These are phyloP conservation scores for Gloeopeniophorella convolvens DNA, from an alignment of 768 basidiomycete genomes.

Conservation along the genomic window DNA sequence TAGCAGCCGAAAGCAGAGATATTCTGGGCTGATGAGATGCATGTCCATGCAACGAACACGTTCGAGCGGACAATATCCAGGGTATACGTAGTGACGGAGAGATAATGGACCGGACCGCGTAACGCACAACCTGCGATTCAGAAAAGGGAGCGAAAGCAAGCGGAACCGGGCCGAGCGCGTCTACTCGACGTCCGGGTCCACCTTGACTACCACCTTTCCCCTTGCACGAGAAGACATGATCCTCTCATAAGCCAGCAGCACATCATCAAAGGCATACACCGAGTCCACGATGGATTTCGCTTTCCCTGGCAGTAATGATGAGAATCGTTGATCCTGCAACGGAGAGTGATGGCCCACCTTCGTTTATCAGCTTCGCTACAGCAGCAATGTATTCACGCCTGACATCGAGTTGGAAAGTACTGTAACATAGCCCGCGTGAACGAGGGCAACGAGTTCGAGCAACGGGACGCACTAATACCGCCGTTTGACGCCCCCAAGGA, in stretches of 20 bases:
- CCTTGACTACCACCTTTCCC: conserved; percentile 61
- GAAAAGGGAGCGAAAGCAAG: too few species aligned
- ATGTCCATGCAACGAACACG: too few species aligned
- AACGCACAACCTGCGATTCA: too few species aligned
- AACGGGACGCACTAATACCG: conserved; percentile 37
- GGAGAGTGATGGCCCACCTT: conserved; percentile 31
- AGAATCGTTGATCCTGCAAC: background rate
- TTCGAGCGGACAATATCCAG: too few species aligned
- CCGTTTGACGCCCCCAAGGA: conserved; percentile 48
- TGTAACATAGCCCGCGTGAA: conserved; percentile 14
- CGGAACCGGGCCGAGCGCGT: too few species aligned
- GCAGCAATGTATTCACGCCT: conserved; percentile 31
- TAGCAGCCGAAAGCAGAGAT: too few species aligned
- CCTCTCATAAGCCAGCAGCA: conserved; percentile 53
- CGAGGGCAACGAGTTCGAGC: background rate
- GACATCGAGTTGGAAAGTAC: conserved; percentile 31
- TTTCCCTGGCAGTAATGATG: conserved; percentile 33
- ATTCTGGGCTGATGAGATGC: too few species aligned
- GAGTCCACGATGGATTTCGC: conserved; percentile 56
- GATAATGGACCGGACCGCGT: too few species aligned
- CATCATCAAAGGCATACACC: conserved; percentile 49
- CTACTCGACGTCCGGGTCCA: conserved; percentile 28
- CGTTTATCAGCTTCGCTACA: conserved; percentile 29
- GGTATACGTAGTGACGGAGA: too few species aligned
- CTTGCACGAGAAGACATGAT: conserved; percentile 48